phyloP scores from a whole-genome alignment of 805 yeast genomes.

The Cyberlindnera saturnus region DNA sequence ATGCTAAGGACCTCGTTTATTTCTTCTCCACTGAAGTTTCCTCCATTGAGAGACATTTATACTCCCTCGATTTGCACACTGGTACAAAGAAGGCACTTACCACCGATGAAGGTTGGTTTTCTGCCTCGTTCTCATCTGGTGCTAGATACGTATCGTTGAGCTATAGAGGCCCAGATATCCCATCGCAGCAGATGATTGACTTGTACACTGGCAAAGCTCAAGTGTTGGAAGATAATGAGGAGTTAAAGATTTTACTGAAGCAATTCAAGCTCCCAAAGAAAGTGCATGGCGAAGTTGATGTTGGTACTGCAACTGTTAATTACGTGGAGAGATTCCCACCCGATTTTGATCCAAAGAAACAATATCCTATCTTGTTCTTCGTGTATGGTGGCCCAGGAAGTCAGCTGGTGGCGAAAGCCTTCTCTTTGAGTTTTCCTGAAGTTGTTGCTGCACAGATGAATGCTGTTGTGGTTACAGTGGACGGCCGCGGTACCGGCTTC shows the following conservation, averaged over 20 bases:
- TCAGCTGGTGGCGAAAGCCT: slow-evolving; percentile 66
- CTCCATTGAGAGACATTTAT: slow-evolving; percentile 79
- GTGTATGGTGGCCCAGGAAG: slow-evolving; percentile 97
- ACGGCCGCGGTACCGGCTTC: slow-evolving; percentile 95
- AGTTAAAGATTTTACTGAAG: slow-evolving; percentile 32
- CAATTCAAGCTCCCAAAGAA: slow-evolving; percentile 53
- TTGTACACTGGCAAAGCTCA: slow-evolving; percentile 32
- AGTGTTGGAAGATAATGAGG: slow-evolving; percentile 34
- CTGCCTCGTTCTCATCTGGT: slow-evolving; percentile 75
- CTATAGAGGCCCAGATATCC: slow-evolving; percentile 76
- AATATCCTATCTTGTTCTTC: slow-evolving; percentile 80
- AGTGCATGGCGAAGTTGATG: slow-evolving; percentile 44
- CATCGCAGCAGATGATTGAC: slow-evolving; percentile 68
- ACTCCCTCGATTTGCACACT: slow-evolving; percentile 55
- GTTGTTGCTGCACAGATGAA: slow-evolving; percentile 71
- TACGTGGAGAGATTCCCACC: slow-evolving; percentile 74
- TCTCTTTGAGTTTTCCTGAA: slow-evolving; percentile 60
- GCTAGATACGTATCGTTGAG: slow-evolving; percentile 62
- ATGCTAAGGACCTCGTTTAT: slow-evolving; percentile 40
- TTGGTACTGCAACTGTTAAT: slow-evolving; percentile 49
- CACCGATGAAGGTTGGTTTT: slow-evolving; percentile 55
- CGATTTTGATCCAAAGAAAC: slow-evolving; percentile 46
- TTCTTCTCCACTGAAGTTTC: slow-evolving; percentile 72
- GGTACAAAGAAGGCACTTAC: slow-evolving; percentile 29
- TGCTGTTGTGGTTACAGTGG: slow-evolving; percentile 89